Evolutionary conservation across 352 stramenopile species (phyloP).

Genomic region (Elongisporangium undulatum): DNA sequence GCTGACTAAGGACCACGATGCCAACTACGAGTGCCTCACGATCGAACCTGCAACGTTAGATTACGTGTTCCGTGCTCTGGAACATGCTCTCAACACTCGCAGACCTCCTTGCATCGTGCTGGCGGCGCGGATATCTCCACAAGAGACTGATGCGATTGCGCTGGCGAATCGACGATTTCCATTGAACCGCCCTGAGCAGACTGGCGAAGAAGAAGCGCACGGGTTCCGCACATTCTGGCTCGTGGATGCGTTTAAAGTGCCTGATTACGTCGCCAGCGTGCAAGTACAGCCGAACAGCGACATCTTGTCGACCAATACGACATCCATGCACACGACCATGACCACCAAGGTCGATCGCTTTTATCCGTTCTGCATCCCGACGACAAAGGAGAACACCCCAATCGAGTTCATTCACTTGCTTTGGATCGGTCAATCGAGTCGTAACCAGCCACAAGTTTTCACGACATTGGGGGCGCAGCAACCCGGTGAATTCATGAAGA

Average conservation of each 20-base stretch:
- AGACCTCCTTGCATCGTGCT: constrained; percentile 81
- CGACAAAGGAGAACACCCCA: constrained; percentile 88
- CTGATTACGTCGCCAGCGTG: constrained; percentile 35
- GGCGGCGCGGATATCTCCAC: constrained; percentile 21
- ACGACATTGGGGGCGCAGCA: constrained; percentile 87
- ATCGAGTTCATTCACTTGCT: constrained; percentile 93
- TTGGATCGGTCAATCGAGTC: constrained; percentile 81
- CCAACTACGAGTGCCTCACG: constrained; percentile 36
- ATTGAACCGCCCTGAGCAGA: constrained; percentile 88
- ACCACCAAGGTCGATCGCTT: constrained; percentile 84
- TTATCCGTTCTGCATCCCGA: constrained; percentile 92
- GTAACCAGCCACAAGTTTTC: constrained; percentile 90
- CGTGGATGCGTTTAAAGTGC: constrained; percentile 44
- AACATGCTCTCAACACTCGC: constrained; percentile 88
- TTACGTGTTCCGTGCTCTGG: constrained; percentile 70
- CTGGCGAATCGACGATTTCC: constrained; percentile 35
- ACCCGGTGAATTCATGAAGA: constrained; percentile 90
- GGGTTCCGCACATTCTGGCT: constrained; percentile 90
- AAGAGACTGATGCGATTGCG: constrained; percentile 13
- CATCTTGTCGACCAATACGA: constrained; percentile 80
- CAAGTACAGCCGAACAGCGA: constrained; percentile 75
- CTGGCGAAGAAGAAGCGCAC: constrained; percentile 78
- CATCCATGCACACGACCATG: constrained; percentile 77
- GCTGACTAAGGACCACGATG: constrained; percentile 39
- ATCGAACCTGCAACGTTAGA: constrained; percentile 30